These are phyloP conservation scores for Articulospora tetracladia DNA, from an alignment of 495 filamentous ascomycete species.

Conservation along the genomic window DNA sequence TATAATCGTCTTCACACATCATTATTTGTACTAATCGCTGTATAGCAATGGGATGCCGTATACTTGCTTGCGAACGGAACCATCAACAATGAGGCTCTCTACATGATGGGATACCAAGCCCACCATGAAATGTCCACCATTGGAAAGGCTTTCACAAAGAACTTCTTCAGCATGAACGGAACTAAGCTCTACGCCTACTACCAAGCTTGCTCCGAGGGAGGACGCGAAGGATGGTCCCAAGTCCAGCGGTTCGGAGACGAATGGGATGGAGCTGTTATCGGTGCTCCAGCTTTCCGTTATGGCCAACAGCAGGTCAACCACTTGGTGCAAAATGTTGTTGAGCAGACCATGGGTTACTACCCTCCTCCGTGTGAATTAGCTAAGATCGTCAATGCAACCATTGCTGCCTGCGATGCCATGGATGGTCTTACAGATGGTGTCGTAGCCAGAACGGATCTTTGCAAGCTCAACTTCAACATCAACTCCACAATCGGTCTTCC, in stretches of 20 bases:
- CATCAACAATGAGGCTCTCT: constrained; percentile 38
- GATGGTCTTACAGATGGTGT: constrained; percentile 29
- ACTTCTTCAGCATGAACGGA: constrained; percentile 28
- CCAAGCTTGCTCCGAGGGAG: constrained; percentile 42
- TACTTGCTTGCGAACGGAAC: constrained; percentile 40
- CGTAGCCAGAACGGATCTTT: constrained; percentile 3
- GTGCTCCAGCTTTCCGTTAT: constrained; percentile 49
- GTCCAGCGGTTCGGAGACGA: constrained; percentile 46
- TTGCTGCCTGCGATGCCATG: constrained; percentile 32
- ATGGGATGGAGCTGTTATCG: constrained; percentile 45
- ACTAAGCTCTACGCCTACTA: constrained; percentile 43
- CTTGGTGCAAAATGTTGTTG: constrained; percentile 37
- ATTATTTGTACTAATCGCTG: neutral
- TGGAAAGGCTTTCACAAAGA: constrained; percentile 36
- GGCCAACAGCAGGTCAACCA: constrained; percentile 48
- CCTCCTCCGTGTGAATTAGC: constrained; percentile 35
- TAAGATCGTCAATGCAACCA: constrained; percentile 27
- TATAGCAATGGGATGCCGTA: constrained; percentile 25
- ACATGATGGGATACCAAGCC: constrained; percentile 45
- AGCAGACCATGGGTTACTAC: constrained; percentile 43
- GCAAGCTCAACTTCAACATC: constrained; percentile 9
- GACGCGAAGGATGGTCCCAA: constrained; percentile 41
- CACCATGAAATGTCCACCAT: constrained; percentile 30
- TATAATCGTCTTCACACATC: no score
- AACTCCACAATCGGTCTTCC: constrained; percentile 2